Evolutionary conservation across 352 stramenopile species (phyloP), one percentile per base, ranked within the genome.

Genomic region (Poterioochromonas sp.): DNA sequence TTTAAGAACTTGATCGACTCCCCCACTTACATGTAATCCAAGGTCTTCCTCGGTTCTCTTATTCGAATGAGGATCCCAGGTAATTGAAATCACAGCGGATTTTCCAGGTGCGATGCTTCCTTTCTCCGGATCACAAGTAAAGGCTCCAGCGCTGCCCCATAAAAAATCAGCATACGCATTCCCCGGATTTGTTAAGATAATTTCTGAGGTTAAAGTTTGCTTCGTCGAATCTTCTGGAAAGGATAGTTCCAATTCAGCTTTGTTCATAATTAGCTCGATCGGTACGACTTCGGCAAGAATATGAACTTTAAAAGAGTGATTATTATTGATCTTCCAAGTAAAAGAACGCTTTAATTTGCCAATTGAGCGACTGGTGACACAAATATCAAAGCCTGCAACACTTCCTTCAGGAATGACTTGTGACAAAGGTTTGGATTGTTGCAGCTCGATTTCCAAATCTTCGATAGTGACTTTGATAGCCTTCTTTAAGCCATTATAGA

Each of bases 351-450:
- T 84, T 83, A 79, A 78, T 34, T 83, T 84, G 43, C 44, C 49
- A 29, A 73, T 53, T 53, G 60, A 12, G 0, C 62, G 65, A 73
- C 64, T 76, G n/a, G 41, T 85, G 54, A 96, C 96, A 0, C 87
- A 83, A 12, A 97, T 76, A 60, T 97, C 92, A 65, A 97, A 97
- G 0, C 93, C 92, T 12, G 87, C 91, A 29, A 89, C 83, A 0
- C 83, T 80, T 8, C 86, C 85, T 0, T 90, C 84, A 1, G 92
- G 92, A 5, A 97, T 83, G 0, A 97, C 90, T 77, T 96, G 91
- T 0, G 85, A 90, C 12, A 91, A 63, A 0, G 60, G 12, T 3
- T 87, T 92, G 40, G 85, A 89, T 0, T 79, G 70, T 0, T 87
- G 73, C 22, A 93, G 76, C 68, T 94, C 89, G n/a, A 88, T 81